Evolutionary conservation across 306 rosid genomes (phyloP).

Genomic region (Sphenostylis stenocarpa): DNA sequence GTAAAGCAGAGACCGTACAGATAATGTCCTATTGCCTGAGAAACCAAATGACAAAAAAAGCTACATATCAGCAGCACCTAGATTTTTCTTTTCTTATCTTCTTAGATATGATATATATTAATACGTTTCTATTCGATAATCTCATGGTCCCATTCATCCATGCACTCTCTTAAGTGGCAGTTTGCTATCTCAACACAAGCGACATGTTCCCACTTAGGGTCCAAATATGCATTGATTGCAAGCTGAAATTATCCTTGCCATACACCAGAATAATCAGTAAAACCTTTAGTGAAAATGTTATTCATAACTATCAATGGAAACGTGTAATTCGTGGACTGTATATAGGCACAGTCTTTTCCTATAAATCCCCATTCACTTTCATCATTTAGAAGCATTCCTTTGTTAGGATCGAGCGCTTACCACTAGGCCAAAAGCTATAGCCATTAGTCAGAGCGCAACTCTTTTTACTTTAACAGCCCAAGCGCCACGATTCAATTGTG

Average conservation of each 20-base stretch:
- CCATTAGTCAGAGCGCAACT: too few relatives aligned
- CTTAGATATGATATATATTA: not conserved
- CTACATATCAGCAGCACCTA: not conserved
- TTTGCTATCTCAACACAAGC: not conserved
- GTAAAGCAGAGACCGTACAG: not conserved
- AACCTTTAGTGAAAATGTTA: not conserved
- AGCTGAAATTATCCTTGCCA: not conserved
- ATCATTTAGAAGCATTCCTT: not conserved
- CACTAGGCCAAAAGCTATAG: too few relatives aligned
- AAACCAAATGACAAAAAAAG: not conserved
- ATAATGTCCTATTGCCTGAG: not conserved
- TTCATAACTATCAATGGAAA: not conserved
- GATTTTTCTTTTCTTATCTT: not conserved
- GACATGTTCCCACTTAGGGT: not conserved
- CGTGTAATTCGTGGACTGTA: conserved; percentile 17
- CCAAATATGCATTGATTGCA: conserved; percentile 25
- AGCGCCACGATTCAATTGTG: too few relatives aligned
- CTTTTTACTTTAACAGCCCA: too few relatives aligned
- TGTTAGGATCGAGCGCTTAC: too few relatives aligned
- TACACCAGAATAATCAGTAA: not conserved
- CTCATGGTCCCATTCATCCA: conserved; percentile 17
- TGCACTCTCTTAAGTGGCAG: not conserved
- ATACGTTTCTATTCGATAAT: not conserved
- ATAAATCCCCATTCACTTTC: conserved; percentile 38
- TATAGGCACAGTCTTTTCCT: conserved; percentile 7